Conservation (phyloP, 805 yeast species). For the Saturnispora sanitii region DNA sequence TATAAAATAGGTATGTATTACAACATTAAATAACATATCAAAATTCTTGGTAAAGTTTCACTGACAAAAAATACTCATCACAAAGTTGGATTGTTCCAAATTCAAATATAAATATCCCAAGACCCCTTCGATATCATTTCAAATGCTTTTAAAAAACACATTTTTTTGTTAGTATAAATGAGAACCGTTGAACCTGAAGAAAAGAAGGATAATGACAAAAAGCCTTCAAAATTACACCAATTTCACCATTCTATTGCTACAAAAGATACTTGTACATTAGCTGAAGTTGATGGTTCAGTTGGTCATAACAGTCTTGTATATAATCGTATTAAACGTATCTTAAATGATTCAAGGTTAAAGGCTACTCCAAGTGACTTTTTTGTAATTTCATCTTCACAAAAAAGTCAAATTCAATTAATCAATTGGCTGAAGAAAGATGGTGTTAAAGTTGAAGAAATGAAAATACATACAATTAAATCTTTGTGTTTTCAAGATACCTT, state of each 20-base stretch:
- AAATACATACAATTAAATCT: background rate
- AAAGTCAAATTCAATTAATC: background rate
- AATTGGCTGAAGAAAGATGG: background rate
- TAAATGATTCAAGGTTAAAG: background rate
- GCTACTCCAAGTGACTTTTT: background rate
- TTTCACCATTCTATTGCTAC: conserved; percentile 1
- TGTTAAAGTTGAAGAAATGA: background rate
- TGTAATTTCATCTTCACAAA: conserved; percentile 2
- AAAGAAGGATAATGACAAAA: background rate
- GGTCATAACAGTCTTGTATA: background rate
- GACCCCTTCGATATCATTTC: background rate
- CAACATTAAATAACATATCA: no score
- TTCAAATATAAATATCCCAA: background rate
- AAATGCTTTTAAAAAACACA: no score
- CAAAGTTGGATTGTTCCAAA: background rate
- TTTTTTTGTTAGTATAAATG: background rate
- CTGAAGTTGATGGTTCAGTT: background rate
- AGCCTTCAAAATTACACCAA: background rate
- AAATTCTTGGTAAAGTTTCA: no score
- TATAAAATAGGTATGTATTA: no score
- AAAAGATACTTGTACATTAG: conserved; percentile 2
- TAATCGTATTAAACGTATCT: background rate
- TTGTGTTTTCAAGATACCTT: background rate
- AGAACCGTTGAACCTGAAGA: background rate
- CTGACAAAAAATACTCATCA: background rate